Evolutionary conservation across 78 protist genomes (phyloP).

Genomic region (Mantamonas sphyraenae): DNA sequence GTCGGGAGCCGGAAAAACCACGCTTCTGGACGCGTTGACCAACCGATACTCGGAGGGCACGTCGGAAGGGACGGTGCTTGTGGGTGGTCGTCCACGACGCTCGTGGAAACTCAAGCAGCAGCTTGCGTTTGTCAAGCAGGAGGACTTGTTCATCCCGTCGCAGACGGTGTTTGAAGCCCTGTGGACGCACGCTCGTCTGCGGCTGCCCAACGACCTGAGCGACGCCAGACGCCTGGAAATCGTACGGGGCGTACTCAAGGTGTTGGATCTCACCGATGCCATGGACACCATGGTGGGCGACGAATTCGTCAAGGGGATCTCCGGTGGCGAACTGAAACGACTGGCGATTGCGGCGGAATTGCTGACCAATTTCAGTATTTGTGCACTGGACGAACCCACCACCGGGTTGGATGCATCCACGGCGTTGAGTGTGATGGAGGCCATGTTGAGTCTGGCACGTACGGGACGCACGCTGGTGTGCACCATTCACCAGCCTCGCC

Average conservation of each 20-base stretch:
- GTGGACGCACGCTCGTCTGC: conserved; percentile 40
- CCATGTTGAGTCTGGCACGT: conserved; percentile 5
- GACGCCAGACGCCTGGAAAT: neutral
- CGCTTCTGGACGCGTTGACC: conserved; percentile 12
- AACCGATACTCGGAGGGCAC: neutral
- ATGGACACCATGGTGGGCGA: conserved; percentile 66
- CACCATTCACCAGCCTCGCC: conserved; percentile 83
- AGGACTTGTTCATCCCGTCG: conserved; percentile 36
- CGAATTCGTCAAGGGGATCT: conserved; percentile 69
- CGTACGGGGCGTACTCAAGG: conserved; percentile 17
- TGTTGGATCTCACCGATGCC: conserved; percentile 49
- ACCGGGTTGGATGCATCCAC: conserved; percentile 65
- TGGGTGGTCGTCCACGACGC: neutral
- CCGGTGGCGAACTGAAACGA: conserved; percentile 82
- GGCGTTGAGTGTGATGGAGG: conserved; percentile 1
- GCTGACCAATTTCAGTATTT: conserved; percentile 40
- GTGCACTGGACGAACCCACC: conserved; percentile 72
- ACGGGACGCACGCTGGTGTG: conserved; percentile 40
- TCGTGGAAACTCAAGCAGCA: neutral
- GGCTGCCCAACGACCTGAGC: conserved; percentile 4
- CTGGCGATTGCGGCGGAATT: conserved; percentile 59
- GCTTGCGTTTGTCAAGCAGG: conserved; percentile 39
- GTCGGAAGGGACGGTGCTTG: neutral
- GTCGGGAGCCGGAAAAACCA: conserved; percentile 29
- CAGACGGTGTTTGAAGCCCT: conserved; percentile 74